Percentiles rank a stretch among this genome's conserved stretches.
Conservation (phyloP, 805 yeast genomes). For the Yamadazyma ubonensis region DNA sequence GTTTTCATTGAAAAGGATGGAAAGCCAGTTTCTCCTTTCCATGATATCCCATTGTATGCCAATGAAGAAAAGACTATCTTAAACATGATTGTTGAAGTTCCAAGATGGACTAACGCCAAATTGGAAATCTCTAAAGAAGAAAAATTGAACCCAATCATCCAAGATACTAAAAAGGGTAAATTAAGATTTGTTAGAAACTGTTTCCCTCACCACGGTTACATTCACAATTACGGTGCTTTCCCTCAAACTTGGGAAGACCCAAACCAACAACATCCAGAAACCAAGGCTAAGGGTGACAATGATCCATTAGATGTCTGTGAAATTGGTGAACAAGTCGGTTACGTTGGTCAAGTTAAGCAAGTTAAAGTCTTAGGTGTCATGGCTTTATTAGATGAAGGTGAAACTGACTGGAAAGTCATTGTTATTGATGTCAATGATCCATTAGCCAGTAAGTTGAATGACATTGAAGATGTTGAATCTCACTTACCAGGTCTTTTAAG, state of each 20-base stretch:
- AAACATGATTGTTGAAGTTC: constrained; percentile 90
- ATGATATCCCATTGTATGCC: constrained; percentile 73
- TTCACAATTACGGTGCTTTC: constrained; percentile 97
- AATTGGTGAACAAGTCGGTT: constrained; percentile 47
- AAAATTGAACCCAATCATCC: constrained; percentile 87
- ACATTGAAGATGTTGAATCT: constrained; percentile 64
- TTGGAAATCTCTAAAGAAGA: constrained; percentile 87
- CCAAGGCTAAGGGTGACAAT: constrained; percentile 76
- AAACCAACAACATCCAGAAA: constrained; percentile 59
- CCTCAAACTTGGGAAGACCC: constrained; percentile 91
- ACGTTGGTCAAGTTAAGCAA: constrained; percentile 53
- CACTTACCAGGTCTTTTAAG: constrained; percentile 70
- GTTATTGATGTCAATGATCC: constrained; percentile 70
- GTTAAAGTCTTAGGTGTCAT: constrained; percentile 74
- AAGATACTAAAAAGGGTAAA: constrained; percentile 97
- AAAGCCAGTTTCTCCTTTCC: constrained; percentile 93
- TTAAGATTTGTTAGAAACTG: constrained; percentile 94
- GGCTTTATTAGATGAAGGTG: constrained; percentile 89
- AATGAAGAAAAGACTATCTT: constrained; percentile 83
- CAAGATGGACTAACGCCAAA: constrained; percentile 98
- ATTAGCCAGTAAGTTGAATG: constrained; percentile 56
- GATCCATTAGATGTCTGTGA: constrained; percentile 82
- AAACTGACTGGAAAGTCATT: constrained; percentile 91
- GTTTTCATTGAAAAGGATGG: constrained; percentile 92
- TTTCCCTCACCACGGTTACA: constrained; percentile 98